Evolutionary conservation across 495 filamentous ascomycete genomes (phyloP), one percentile per base, ranked within the genome.

Genomic region (Neurospora sp.): DNA sequence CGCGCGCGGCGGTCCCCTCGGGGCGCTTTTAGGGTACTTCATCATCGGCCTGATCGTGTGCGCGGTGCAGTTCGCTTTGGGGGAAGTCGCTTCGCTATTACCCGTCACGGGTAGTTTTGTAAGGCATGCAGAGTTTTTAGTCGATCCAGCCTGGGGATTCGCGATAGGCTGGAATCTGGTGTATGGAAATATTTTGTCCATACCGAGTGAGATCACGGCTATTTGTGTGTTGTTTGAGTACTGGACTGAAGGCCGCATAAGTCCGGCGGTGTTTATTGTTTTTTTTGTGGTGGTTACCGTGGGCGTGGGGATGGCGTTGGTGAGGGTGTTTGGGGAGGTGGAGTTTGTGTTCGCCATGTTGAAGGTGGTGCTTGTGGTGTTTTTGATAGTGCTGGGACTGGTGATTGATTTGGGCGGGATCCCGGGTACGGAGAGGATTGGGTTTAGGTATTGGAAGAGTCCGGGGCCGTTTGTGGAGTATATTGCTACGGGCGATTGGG

Each of bases 121-220:
- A 2, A 76, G 91, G 27, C 93, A 94, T 73, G 88, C 91, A 48
- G 87, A 93, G 75, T 89, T 92, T 71, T 87, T 93, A 62, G 88
- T 94, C 69, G 91, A 94, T 76, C 90, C 91, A 40, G 91, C 91
- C 71, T 84, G 93, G 81, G 93, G 93, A 3, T 94, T 96, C 75
- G 91, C 93, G 48, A 90, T 94, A 74, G 93, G 93, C 8, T 86
- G 84, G 84, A 88, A 87, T 66, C 70, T 86, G 70, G 85, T 87
- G 2, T 87, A 87, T 72, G 85, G 85, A 39, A 84, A 82, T 48
- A 66, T 82, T 42, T 76, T 88, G 70, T 82, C 79, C 27, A 86
- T 91, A 16, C 89, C 89, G 6, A 85, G 83, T 76, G 89, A 90
- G 79, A 88, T 90, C 48, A 87, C 88, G n/a, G 89, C 89, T 12